Percentiles rank a stretch among this genome's conserved stretches.
These are phyloP conservation scores for Lotmaria passim DNA, from an alignment of 208 protist species.

Conservation along the genomic window DNA sequence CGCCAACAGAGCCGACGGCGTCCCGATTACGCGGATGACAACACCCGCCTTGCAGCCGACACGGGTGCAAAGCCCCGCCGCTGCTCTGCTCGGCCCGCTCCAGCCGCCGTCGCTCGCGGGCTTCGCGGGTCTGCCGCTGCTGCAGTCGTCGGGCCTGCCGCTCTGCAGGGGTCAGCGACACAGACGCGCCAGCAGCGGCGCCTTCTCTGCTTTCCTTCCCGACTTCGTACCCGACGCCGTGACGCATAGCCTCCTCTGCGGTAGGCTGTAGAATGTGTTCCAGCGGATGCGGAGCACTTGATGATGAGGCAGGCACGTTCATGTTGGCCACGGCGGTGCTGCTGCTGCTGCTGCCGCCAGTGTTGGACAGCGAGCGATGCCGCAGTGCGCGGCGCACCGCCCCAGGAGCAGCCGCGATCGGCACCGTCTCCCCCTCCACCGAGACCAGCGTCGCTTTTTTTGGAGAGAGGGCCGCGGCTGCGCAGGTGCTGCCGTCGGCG, in stretches of 20 bases:
- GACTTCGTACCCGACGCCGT: too few relatives aligned
- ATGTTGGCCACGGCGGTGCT: too few relatives aligned
- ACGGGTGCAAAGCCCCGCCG: conserved; percentile 45
- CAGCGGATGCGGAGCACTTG: too few relatives aligned
- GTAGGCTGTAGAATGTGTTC: too few relatives aligned
- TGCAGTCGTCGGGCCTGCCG: conserved; percentile 15
- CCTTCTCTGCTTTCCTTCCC: neutral
- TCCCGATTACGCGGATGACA: neutral
- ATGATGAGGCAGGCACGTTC: too few relatives aligned
- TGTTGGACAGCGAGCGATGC: neutral
- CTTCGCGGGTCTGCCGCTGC: conserved; percentile 24
- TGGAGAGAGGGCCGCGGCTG: neutral
- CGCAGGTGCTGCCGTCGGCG: neutral
- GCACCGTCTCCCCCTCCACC: conserved; percentile 17
- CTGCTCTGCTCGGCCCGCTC: conserved; percentile 20
- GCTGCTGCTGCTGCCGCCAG: neutral
- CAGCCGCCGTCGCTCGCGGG: conserved; percentile 30
- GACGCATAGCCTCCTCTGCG: too few relatives aligned
- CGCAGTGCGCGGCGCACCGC: conserved; percentile 24
- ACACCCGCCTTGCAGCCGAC: conserved; percentile 55
- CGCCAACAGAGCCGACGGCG: neutral
- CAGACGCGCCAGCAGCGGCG: neutral
- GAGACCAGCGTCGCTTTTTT: neutral
- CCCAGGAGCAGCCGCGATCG: conserved; percentile 15
- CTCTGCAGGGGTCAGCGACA: conserved; percentile 15